Evolutionary conservation across 2,329 filamentous ascomycete genomes (phyloP).

Genomic region (Bipolaris gigantea): DNA sequence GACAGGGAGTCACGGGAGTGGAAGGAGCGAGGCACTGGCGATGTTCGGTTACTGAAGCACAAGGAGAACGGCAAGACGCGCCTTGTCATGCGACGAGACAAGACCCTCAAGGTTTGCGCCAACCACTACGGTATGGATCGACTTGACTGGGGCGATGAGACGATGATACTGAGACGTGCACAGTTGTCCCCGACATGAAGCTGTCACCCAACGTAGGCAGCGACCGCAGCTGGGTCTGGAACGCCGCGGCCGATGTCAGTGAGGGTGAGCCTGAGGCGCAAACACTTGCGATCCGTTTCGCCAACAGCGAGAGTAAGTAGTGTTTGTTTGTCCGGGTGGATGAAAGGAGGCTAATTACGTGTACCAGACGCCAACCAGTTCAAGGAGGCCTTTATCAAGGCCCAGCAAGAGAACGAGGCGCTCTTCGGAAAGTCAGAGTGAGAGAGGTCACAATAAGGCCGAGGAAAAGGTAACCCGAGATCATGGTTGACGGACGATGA

Average conservation of each 20-base stretch:
- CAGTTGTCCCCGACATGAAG: slow-evolving; percentile 98
- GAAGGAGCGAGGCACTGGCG: slow-evolving; percentile 98
- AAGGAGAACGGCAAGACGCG: slow-evolving; percentile 98
- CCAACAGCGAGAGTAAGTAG: slow-evolving; percentile 85
- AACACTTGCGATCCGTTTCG: slow-evolving; percentile 95
- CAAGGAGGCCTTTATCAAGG: slow-evolving; percentile 97
- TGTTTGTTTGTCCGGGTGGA: slow-evolving; percentile 44
- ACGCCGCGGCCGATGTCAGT: slow-evolving; percentile 93
- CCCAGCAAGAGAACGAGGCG: slow-evolving; percentile 92
- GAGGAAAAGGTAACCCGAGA: slow-evolving; percentile 16
- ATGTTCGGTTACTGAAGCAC: slow-evolving; percentile 96
- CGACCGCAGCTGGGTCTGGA: slow-evolving; percentile 99
- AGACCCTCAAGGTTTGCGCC: slow-evolving; percentile 99
- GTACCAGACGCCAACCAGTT: slow-evolving; percentile 85
- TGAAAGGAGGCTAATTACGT: slow-evolving; percentile 32
- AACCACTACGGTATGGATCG: slow-evolving; percentile 89
- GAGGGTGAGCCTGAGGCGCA: slow-evolving; percentile 96
- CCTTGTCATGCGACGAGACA: slow-evolving; percentile 97
- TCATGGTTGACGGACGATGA: not conserved
- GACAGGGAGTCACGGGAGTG: slow-evolving; percentile 89
- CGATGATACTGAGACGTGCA: slow-evolving; percentile 24
- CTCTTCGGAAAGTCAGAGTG: slow-evolving; percentile 65
- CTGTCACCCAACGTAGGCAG: slow-evolving; percentile 96
- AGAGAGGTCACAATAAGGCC: slow-evolving; percentile 26
- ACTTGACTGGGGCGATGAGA: slow-evolving; percentile 6